Base-by-base conservation (phyloP, 306 rosid species). In the Coriaria nepalensis region DNA sequence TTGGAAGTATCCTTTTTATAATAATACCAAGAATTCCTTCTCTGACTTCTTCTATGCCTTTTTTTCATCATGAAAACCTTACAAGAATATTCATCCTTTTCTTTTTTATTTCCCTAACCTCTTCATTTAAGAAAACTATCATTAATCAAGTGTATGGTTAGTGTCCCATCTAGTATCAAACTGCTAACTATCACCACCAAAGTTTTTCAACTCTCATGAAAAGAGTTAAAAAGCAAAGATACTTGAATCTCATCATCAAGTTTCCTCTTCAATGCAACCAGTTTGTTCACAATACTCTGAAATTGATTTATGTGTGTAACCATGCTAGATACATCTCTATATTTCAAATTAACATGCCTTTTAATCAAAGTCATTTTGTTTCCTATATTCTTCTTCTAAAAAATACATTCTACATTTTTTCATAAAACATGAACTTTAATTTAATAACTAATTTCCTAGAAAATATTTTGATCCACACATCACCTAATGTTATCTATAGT, bases 341-440 rank as follows among this genome's bases (percentile, higher is more conserved):
- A 42, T 6, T 42, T 42, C n/a, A 42, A 10, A 12, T 42, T 42
- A 4, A 42, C 45, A 42, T 6, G 53, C 61, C 56, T 63, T n/a
- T n/a, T n/a, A n/a, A n/a, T n/a, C n/a, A n/a, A n/a, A n/a, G n/a
- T n/a, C n/a, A n/a, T n/a, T n/a, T n/a, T n/a, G n/a, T n/a, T n/a
- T n/a, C n/a, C n/a, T n/a, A n/a, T n/a, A n/a, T n/a, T n/a, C n/a
- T n/a, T n/a, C n/a, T n/a, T n/a, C n/a, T n/a, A n/a, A n/a, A n/a
- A n/a, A n/a, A n/a, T n/a, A n/a, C n/a, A n/a, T n/a, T n/a, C n/a
- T n/a, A n/a, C n/a, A n/a, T n/a, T n/a, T n/a, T n/a, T n/a, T n/a
- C n/a, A n/a, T n/a, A n/a, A n/a, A n/a, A n/a, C n/a, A n/a, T n/a
- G n/a, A n/a, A n/a, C n/a, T n/a, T n/a, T n/a, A n/a, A n/a, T n/a